Base-by-base conservation (phyloP, 2,329 filamentous ascomycete genomes). In the Fusarium citri region DNA sequence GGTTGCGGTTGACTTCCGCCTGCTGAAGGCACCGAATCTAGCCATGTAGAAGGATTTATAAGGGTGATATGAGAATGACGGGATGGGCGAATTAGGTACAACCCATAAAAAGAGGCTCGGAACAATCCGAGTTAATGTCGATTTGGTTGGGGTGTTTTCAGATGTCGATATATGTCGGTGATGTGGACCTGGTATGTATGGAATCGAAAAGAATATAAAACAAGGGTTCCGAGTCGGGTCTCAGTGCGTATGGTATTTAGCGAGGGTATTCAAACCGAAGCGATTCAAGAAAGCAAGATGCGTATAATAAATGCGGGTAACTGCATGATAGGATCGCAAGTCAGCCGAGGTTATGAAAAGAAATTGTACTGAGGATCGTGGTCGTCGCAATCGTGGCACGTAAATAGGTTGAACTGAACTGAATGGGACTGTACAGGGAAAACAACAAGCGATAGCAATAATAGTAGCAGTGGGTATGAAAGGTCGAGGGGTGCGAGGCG, bases 1-100 rank as follows among this genome's bases (percentile, higher is more conserved):
- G 80, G 83, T 83, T 60, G 83, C 85, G 83, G 85, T 84, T 68
- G 86, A 87, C 82, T 86, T 89, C 83, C 87, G 87, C 85, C 85
- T 83, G 75, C 81, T 83, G 69, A 89, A 89, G 68, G 84, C 81
- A 67, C 86, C 85, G 79, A 89, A 89, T 81, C 85, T 88, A 87
- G 86, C 86, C 87, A 89, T 89, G 79, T 84, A 84, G 72, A 76
- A 75, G 64, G 63, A 53, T 23, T 53, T 65, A 61, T 69, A 62
- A 70, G 34, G 62, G 34, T 55, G 41, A 20, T n/a, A 26, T 28
- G 49, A 34, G 60, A 50, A 60, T 61, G 26, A 68, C 42, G 57
- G 37, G 54, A 37, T 37, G 2, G 34, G 43, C 68, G 68, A 60
- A 74, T 75, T 75, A 75, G 60, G 59, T 61, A 56, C 58, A 72